Evolutionary conservation across 2,329 filamentous ascomycete species (phyloP).

Genomic region (Chaetomiaceae sp.): DNA sequence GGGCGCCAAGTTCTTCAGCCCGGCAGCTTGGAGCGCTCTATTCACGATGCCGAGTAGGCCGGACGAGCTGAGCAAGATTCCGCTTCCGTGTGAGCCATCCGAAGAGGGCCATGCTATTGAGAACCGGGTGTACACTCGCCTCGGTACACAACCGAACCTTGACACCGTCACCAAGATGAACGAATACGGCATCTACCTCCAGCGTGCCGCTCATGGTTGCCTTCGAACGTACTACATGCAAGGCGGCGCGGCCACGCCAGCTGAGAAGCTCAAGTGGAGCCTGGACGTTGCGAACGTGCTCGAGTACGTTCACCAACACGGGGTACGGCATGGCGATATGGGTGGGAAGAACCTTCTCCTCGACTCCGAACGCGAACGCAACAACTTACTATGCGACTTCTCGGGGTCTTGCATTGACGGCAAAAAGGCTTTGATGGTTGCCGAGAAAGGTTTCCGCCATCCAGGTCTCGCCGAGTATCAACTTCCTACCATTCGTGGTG

Average conservation of each 20-base stretch:
- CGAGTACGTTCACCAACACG: not conserved
- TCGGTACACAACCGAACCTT: not conserved
- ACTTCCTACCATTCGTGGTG: not conserved
- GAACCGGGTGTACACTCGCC: not conserved
- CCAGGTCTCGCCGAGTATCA: not conserved
- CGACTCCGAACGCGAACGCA: not conserved
- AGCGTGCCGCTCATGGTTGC: not conserved
- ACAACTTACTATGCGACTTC: not conserved
- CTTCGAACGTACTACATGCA: not conserved
- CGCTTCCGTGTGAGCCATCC: too few relatives aligned
- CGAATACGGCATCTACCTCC: not conserved
- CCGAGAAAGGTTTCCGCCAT: not conserved
- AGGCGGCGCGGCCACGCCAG: not conserved
- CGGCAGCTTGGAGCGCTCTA: too few relatives aligned
- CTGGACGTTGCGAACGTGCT: not conserved
- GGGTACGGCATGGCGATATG: not conserved
- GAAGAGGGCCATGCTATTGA: too few relatives aligned
- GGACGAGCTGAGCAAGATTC: too few relatives aligned
- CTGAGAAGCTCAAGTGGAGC: not conserved
- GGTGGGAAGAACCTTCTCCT: not conserved
- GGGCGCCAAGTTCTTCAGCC: too few relatives aligned
- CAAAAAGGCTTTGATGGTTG: not conserved
- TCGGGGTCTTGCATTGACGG: not conserved
- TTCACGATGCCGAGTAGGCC: too few relatives aligned
- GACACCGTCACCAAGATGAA: not conserved